These are phyloP conservation scores for Barnettozyma sucrosica DNA, from an alignment of 805 yeast species.

Conservation along the genomic window DNA sequence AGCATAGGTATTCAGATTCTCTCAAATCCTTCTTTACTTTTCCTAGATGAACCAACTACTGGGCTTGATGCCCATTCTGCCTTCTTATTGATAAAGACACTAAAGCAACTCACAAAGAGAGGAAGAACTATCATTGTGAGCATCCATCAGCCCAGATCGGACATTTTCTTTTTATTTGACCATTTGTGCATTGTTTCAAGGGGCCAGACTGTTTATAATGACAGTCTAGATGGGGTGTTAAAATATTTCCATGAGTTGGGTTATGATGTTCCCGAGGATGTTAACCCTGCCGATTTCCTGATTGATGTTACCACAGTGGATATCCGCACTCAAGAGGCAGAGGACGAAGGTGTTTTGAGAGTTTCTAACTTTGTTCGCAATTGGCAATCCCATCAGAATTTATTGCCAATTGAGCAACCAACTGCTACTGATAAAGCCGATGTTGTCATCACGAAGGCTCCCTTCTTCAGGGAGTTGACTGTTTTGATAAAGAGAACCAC, in stretches of 20 bases:
- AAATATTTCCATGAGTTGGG: constrained; percentile 42
- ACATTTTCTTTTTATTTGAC: constrained; percentile 68
- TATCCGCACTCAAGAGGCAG: constrained; percentile 32
- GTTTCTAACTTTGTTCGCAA: constrained; percentile 26
- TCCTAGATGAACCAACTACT: constrained; percentile 85
- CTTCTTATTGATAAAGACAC: constrained; percentile 52
- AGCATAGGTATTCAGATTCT: constrained; percentile 80
- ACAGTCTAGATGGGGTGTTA: constrained; percentile 37
- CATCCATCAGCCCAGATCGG: constrained; percentile 84
- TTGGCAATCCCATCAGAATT: constrained; percentile 29
- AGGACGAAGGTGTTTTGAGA: constrained; percentile 27
- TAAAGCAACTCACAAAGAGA: constrained; percentile 49
- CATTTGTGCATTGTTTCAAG: constrained; percentile 61
- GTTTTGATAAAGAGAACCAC: constrained; percentile 37
- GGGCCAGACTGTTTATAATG: constrained; percentile 42
- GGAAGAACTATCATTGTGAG: constrained; percentile 74
- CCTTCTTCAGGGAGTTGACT: constrained; percentile 37
- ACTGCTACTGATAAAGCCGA: neutral
- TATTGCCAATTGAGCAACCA: neutral
- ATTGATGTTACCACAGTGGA: constrained; percentile 47
- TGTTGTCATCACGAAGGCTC: constrained; percentile 28
- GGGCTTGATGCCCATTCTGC: constrained; percentile 84
- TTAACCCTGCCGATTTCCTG: constrained; percentile 48
- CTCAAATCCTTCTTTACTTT: constrained; percentile 69
- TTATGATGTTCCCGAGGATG: constrained; percentile 33